A percentile compares a stretch with the other conserved stretches of the same genome.
Evolutionary conservation across 2,329 filamentous ascomycete species (phyloP).

Genomic region (Hypoxylon sp.): DNA sequence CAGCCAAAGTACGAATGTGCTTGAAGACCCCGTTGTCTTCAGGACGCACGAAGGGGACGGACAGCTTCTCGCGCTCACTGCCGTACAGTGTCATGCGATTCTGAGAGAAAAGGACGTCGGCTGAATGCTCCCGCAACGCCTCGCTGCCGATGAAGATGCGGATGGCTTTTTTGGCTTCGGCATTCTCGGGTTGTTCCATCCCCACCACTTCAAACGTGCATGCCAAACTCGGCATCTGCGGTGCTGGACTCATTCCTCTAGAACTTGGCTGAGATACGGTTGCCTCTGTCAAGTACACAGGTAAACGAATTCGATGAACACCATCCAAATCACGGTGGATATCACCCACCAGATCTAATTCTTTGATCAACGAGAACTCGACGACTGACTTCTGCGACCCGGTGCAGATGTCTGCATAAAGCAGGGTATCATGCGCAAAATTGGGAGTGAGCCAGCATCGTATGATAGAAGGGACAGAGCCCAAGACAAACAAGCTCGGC

Average conservation of each 20-base stretch:
- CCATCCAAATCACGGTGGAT: slow-evolving; percentile 77
- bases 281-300: slow-evolving; percentile 92
- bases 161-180: slow-evolving; percentile 73
- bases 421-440: slow-evolving; percentile 88
- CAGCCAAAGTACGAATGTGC: slow-evolving; percentile 75
- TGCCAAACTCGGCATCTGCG: slow-evolving; percentile 85
- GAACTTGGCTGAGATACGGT: slow-evolving; percentile 83
- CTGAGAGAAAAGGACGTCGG: slow-evolving; percentile 91
- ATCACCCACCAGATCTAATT: slow-evolving; percentile 78
- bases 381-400: slow-evolving; percentile 92
- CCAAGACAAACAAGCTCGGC: slow-evolving; percentile 86
- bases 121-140: slow-evolving; percentile 85
- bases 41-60: slow-evolving; percentile 91
- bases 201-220: slow-evolving; percentile 83
- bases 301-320: slow-evolving; percentile 78
- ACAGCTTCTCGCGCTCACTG: slow-evolving; percentile 87
- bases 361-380: slow-evolving; percentile 80
- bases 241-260: slow-evolving; percentile 78
- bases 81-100: slow-evolving; percentile 91
- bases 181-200: slow-evolving; percentile 65
- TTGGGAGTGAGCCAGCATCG: slow-evolving; percentile 94
- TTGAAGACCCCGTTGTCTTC: slow-evolving; percentile 89
- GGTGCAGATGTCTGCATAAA: slow-evolving; percentile 93
- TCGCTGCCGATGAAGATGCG: slow-evolving; percentile 94
- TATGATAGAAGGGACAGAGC: slow-evolving; percentile 92